Conservation (phyloP, 2,329 filamentous ascomycete genomes). For the Aspergillus sp. region DNA sequence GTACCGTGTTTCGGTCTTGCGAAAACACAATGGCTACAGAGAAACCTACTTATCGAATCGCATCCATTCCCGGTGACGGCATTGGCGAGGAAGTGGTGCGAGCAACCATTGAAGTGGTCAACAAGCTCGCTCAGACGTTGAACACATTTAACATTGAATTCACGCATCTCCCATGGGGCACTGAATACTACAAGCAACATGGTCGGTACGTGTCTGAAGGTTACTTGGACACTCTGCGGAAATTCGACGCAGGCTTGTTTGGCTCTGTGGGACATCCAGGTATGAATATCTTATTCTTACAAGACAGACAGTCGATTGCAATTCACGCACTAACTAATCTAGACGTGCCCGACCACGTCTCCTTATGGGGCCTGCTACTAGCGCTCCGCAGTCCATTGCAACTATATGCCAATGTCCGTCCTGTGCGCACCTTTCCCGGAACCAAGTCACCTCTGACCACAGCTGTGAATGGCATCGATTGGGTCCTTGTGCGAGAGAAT, state of each 20-base stretch:
- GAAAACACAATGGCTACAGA: slow-evolving; percentile 3
- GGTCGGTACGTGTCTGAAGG: slow-evolving; percentile 57
- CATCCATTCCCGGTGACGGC: slow-evolving; percentile 64
- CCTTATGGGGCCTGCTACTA: slow-evolving; percentile 57
- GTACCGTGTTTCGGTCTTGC: not conserved
- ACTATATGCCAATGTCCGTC: slow-evolving; percentile 60
- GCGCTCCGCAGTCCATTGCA: slow-evolving; percentile 59
- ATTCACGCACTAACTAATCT: not conserved
- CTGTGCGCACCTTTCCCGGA: slow-evolving; percentile 52
- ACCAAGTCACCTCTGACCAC: slow-evolving; percentile 54
- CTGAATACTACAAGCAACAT: slow-evolving; percentile 48
- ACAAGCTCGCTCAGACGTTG: slow-evolving; percentile 47
- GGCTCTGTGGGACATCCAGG: slow-evolving; percentile 61
- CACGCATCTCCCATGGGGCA: slow-evolving; percentile 47
- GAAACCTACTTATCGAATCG: slow-evolving; percentile 46
- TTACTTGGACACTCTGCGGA: slow-evolving; percentile 52
- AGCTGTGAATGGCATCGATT: slow-evolving; percentile 54
- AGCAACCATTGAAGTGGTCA: slow-evolving; percentile 53
- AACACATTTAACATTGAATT: slow-evolving; percentile 54
- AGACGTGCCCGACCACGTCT: slow-evolving; percentile 60
- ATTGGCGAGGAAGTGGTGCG: slow-evolving; percentile 66
- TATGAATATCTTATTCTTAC: slow-evolving; percentile 23
- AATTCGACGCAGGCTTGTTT: slow-evolving; percentile 59
- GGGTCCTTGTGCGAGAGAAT: slow-evolving; percentile 59
- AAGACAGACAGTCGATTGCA: not conserved